Conservation (phyloP, 768 basidiomycete genomes). For the Boletellus sp. region DNA sequence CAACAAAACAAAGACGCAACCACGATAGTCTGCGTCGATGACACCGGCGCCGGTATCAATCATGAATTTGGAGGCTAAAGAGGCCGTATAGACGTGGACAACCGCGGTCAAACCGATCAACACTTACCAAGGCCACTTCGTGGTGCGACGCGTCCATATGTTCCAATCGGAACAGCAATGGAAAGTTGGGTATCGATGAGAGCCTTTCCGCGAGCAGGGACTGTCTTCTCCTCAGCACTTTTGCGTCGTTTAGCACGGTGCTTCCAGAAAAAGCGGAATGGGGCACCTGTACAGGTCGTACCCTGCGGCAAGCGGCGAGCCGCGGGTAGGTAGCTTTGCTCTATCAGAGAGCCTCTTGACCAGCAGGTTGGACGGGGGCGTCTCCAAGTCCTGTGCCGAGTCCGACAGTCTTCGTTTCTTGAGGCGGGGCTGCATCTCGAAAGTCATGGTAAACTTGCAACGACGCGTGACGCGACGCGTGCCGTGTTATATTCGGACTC, state of each 20-base stretch:
- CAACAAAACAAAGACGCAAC: conserved; percentile 83
- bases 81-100: not conserved
- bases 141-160: conserved; percentile 96
- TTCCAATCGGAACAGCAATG: conserved; percentile 88
- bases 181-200: conserved; percentile 89
- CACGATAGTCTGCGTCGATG: conserved; percentile 94
- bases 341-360: conserved; percentile 83
- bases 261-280: not conserved
- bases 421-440: conserved; percentile 32
- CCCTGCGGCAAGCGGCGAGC: conserved; percentile 83
- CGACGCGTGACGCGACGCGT: conserved; percentile 18
- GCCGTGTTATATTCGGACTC: conserved; percentile 26
- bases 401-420: conserved; percentile 66
- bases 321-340: conserved; percentile 82
- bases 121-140: conserved; percentile 87
- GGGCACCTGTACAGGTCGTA: conserved; percentile 89
- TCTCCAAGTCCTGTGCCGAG: conserved; percentile 22
- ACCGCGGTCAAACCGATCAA: not conserved
- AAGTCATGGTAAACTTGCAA: conserved; percentile 6
- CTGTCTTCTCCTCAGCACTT: conserved; percentile 79
- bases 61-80: conserved; percentile 89
- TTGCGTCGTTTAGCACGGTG: not conserved
- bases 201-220: conserved; percentile 90
- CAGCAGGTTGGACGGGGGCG: conserved; percentile 54
- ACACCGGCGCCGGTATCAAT: conserved; percentile 98